A percentile compares a stretch with the other conserved stretches of the same genome.
Conservation (phyloP, 495 filamentous ascomycete genomes). For the Daldinia vernicosa region DNA sequence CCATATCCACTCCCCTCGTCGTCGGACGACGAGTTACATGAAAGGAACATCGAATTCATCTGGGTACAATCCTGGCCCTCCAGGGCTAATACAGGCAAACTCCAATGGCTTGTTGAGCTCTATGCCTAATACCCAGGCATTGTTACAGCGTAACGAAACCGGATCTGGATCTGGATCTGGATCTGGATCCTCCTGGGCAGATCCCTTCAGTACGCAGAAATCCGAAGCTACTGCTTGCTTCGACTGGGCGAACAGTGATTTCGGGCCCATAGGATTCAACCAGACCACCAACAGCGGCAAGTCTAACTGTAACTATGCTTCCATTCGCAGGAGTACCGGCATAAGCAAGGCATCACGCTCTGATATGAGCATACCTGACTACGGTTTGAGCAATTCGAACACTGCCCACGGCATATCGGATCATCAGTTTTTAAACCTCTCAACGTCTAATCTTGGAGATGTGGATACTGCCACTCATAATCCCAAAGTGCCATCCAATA, state of each 20-base stretch:
- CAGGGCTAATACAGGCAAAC: conserved; percentile 34
- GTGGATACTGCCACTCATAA: conserved; percentile 42
- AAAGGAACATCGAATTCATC: conserved; percentile 31
- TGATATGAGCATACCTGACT: conserved; percentile 56
- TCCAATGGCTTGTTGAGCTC: conserved; percentile 35
- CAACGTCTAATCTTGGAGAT: conserved; percentile 47
- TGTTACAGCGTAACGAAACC: conserved; percentile 37
- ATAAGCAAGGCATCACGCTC: conserved; percentile 45
- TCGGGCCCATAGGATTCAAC: conserved; percentile 35
- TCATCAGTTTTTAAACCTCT: conserved; percentile 47
- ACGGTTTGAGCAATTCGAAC: conserved; percentile 31
- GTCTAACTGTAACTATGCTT: conserved; percentile 28
- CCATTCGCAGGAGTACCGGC: conserved; percentile 29
- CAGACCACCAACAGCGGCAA: conserved; percentile 35
- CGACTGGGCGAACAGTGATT: conserved; percentile 48
- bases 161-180: conserved; percentile 27
- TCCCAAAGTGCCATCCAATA: conserved; percentile 53
- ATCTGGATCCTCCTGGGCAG: conserved; percentile 42
- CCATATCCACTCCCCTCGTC: conserved; percentile 56
- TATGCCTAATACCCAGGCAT: conserved; percentile 37
- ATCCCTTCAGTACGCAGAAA: conserved; percentile 48
- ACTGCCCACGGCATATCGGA: conserved; percentile 31
- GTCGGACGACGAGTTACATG: conserved; percentile 39
- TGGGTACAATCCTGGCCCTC: conserved; percentile 14
- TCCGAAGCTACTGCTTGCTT: conserved; percentile 47